Base-by-base conservation (phyloP, 2,329 filamentous ascomycete genomes). In the Cytospora mali region DNA sequence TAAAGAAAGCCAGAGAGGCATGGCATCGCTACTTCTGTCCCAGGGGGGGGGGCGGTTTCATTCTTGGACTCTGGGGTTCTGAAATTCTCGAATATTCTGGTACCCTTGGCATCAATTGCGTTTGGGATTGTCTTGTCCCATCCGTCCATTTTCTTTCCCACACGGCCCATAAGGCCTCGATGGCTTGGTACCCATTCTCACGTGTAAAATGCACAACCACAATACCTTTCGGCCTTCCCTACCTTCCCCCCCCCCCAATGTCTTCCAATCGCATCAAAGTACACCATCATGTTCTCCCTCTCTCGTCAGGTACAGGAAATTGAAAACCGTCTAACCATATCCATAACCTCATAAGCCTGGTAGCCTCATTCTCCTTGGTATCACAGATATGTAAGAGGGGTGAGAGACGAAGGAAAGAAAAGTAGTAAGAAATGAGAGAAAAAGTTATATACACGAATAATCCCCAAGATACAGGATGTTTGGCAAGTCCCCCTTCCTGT, bases 301-400 rank as follows among this genome's bases (percentile, higher is more conserved):
- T 21, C n/a, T 23, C 31, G 31, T 35, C 33, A 48, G 23, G 29
- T 51, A 33, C 50, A 31, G 49, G 33, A 29, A 54, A 27, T 18
- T 29, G 14, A 18, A 54, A 35, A 27, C 57, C 57, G 16, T 28
- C 39, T 58, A 57, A 49, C 50, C 59, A 49, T 62, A 55, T 42
- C 62, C 53, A 53, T 56, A 46, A 57, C 35, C 23, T 51, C 23
- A 42, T 53, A 28, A 53, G 62, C 55, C 58, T 56, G 50, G 42
- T 56, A 62, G 62, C 59, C n/a, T 49, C 28, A 29, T 51, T 18
- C 11, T 31, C 57, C 25, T 50, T 51, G 62, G 62, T 52, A 64
- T 64, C 62, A 56, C 55, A 52, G 51, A 62, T 57, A 62, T 61
- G 39, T 50, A 46, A 53, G 25, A 42, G 28, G 25, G 42, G 11